phyloP scores from a whole-genome alignment of 2,329 filamentous ascomycete genomes.

The Aspergillus brunneoviolaceus region DNA sequence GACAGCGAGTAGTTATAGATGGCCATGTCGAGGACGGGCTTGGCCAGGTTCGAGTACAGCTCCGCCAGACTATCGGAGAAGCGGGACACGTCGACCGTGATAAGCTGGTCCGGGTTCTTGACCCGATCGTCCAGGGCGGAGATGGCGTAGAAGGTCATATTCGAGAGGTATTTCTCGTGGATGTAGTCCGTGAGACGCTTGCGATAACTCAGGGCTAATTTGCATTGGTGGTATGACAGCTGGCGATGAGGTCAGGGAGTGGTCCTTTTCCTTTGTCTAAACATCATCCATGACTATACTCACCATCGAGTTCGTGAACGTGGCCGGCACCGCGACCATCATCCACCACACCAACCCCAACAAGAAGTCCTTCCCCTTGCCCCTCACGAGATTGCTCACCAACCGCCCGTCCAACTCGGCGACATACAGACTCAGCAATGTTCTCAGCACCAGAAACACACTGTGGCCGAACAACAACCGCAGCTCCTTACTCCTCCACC shows the following conservation, averaged over 20 bases:
- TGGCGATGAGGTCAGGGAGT: constrained; percentile 37
- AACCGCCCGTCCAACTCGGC: constrained; percentile 92
- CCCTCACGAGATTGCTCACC: constrained; percentile 88
- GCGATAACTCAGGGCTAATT: constrained; percentile 87
- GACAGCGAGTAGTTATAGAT: constrained; percentile 96
- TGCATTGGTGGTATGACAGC: constrained; percentile 96
- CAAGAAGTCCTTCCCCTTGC: constrained; percentile 86
- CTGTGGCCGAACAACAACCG: constrained; percentile 85
- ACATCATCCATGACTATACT: constrained; percentile 30
- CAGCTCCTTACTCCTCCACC: constrained; percentile 85
- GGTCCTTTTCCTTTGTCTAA: not conserved
- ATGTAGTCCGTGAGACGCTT: constrained; percentile 91
- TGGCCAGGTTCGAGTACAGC: constrained; percentile 93
- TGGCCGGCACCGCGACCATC: constrained; percentile 91
- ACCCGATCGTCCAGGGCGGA: constrained; percentile 94
- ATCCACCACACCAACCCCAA: constrained; percentile 96
- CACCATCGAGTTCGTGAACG: constrained; percentile 98
- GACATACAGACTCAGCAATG: constrained; percentile 90
- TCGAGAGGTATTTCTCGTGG: constrained; percentile 92
- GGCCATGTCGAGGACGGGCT: constrained; percentile 89
- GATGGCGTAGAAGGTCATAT: constrained; percentile 96
- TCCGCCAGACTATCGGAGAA: constrained; percentile 95
- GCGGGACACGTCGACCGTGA: constrained; percentile 92
- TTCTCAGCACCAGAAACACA: constrained; percentile 86
- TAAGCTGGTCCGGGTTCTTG: constrained; percentile 97